Evolutionary conservation across 2,329 filamentous ascomycete species (phyloP), one percentile per base, ranked within the genome.

Genomic region (Aspergillus flavus): DNA sequence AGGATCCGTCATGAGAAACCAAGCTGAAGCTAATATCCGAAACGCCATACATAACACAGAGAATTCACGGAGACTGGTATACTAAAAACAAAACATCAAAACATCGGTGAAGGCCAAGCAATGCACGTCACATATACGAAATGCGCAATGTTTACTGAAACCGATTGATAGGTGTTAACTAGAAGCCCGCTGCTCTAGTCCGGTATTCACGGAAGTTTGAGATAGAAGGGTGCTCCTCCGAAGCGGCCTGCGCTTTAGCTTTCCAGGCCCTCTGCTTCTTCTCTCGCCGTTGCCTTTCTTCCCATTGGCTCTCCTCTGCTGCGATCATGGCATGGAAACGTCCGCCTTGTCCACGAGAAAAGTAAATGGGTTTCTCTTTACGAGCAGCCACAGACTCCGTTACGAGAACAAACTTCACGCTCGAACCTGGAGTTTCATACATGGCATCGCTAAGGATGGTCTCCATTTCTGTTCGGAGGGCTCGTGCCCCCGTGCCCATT

Each of bases 391-490:
- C 90, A 1, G 81, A 85, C 73, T 93, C 89, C 0, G 90, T 92
- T 48, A 94, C 86, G 10, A 93, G 82, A 1, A 93, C 89, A 69
- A 91, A 92, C 26, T 90, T 87, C 68, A 90, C 89, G 5, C 80
- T 83, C 12, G 82, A 84, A 4, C 83, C 83, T 39, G 92, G 92
- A 0, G 90, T 89, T 71, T 93, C 90, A 73, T 92, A 94, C 86
- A 94, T 94, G 36, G 91, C 88, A 76, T 94, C 91, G 4, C 88
- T 89, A 12, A 94, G 81, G 9, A 94, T 86, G 2, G 89, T 86
- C 76, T 94, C 92, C 84, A 94, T 89, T 72, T 93, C 91, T 76
- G 92, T 92, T 71, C 92, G 89, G 19, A 95, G 79, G 0, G 89
- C 92, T 43, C 92, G 84, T 1, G 92, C 92, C 3, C 95, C 95